These are phyloP conservation scores for Botrytis aclada DNA, from an alignment of 2,329 filamentous ascomycete genomes.

Conservation along the genomic window DNA sequence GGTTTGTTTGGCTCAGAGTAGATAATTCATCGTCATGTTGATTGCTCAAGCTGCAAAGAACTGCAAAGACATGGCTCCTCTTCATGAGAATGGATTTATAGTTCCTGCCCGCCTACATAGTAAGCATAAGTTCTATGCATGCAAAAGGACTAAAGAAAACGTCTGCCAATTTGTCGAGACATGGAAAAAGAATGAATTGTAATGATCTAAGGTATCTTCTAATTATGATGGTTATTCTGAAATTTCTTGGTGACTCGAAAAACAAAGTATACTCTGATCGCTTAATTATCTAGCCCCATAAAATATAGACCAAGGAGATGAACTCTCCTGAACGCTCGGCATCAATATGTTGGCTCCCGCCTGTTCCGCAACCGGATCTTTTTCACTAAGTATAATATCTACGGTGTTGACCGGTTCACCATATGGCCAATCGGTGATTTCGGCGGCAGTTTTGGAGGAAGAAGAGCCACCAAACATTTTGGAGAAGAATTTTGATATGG, in stretches of 20 bases:
- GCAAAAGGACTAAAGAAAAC: not conserved
- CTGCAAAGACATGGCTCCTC: not conserved
- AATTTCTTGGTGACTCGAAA: not conserved
- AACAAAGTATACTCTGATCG: not conserved
- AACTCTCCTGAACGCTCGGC: slow-evolving; percentile 5
- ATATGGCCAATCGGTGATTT: slow-evolving; percentile 6
- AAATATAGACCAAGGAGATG: slow-evolving; percentile 14
- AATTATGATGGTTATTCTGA: not conserved
- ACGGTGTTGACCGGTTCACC: not conserved
- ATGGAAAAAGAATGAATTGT: not conserved
- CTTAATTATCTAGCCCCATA: not conserved
- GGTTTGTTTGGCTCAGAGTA: no score
- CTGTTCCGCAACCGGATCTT: slow-evolving; percentile 1
- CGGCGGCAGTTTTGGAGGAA: not conserved
- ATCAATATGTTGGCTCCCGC: not conserved
- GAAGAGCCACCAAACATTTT: not conserved
- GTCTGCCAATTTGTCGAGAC: not conserved
- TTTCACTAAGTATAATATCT: not conserved
- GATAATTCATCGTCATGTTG: no score
- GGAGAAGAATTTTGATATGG: not conserved
- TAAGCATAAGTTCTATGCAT: not conserved
- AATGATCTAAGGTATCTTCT: not conserved
- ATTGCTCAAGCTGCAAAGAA: not conserved
- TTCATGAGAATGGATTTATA: not conserved
- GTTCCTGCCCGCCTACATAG: not conserved